Evolutionary conservation across 2,329 filamentous ascomycete species (phyloP).

Genomic region (Cercospora janseana): DNA sequence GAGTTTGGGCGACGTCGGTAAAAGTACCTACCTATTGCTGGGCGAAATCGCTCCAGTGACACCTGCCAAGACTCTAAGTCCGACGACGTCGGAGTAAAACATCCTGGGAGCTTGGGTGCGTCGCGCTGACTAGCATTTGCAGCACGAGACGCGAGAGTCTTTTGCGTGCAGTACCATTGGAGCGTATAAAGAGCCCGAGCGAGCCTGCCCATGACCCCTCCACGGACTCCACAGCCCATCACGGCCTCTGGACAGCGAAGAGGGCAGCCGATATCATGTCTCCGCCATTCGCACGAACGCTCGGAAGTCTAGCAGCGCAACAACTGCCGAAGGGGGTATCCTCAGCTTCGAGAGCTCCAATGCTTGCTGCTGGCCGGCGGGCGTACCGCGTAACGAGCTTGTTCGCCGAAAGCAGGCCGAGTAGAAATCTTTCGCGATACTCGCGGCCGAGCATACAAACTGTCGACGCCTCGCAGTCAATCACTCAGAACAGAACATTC

Average conservation of each 20-base stretch:
- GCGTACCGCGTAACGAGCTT: conserved; percentile 10
- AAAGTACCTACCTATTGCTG: too few relatives aligned
- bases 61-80: neutral
- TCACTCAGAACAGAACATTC: conserved; percentile 14
- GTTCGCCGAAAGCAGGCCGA: conserved; percentile 4
- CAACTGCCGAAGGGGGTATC: conserved; percentile 13
- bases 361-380: conserved; percentile 10
- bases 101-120: neutral
- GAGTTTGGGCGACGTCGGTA: too few relatives aligned
- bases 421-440: conserved; percentile 3
- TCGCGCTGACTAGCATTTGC: too few relatives aligned
- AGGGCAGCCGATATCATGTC: conserved; percentile 8
- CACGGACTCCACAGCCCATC: neutral
- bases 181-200: neutral
- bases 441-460: neutral
- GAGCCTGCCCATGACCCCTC: neutral
- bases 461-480: conserved; percentile 1
- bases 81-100: conserved; percentile 7
- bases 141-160: too few relatives aligned
- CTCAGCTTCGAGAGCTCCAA: conserved; percentile 11
- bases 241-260: neutral
- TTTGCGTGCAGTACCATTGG: conserved; percentile 3
- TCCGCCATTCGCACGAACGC: conserved; percentile 14
- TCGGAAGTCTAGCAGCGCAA: conserved; percentile 2
- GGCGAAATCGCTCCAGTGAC: too few relatives aligned